Base-by-base conservation (phyloP, 192 early-diverging fungal species). In the Obelidium mucronatum region DNA sequence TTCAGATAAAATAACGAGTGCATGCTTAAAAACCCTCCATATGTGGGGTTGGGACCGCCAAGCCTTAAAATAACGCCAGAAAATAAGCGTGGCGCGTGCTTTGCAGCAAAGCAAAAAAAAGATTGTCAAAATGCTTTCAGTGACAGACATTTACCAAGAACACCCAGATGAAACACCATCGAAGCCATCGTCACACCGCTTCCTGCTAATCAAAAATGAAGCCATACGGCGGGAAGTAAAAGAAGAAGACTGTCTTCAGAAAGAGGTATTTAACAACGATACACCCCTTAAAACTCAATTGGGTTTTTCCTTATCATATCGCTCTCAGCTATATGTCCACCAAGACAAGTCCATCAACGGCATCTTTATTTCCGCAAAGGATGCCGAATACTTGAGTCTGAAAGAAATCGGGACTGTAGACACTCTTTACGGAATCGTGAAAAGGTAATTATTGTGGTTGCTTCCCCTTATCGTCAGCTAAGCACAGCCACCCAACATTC, bases 331-430 rank as follows among this genome's bases (percentile, higher is more conserved):
- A 15, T 58, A 42, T 59, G 69, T 72, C 2, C 69, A 72, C 31
- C 24, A 28, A n/a, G 69, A 72, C 69, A 72, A 72, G 69, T 58
- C 69, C 56, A 54, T 72, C 53, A 54, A 72, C 40, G 69, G 69
- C 0, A n/a, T 72, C 26, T 72, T 72, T 31, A 19, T 72, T 15
- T 40, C 19, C 30, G 54, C 30, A n/a, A 26, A 26, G 15, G 69
- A 72, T 55, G 69, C 69, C 8, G 8, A 30, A 11, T 36, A 36
- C 11, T 54, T 72, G 13, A 54, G 69, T 24, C 69, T 72, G 11
- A 40, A 11, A 8, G 69, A 54, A 42, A 36, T 4, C 37, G 69
- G 69, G 13, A 72, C 31, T 8, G 69, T 35, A 13, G 69, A 72
- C 28, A 72, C 69, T 5, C 35, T 58, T 4, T 72, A 39, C 56